Evolutionary conservation across 768 basidiomycete species (phyloP).

Genomic region (Lepiota subincarnata): DNA sequence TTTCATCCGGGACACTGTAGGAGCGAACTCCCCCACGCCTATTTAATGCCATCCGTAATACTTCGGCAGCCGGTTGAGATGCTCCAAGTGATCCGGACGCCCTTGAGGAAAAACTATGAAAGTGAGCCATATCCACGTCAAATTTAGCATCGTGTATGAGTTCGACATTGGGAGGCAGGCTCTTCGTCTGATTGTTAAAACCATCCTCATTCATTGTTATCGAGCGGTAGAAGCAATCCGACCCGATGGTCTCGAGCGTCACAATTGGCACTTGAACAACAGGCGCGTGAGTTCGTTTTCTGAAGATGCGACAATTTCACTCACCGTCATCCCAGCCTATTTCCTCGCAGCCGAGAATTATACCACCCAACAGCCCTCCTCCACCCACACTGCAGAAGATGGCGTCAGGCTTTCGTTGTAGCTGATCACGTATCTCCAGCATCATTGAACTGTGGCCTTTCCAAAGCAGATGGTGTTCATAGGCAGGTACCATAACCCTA

Average conservation of each 20-base stretch:
- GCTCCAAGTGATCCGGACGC: constrained; percentile 73
- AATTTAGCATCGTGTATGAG: constrained; percentile 36
- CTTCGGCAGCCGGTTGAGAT: constrained; percentile 54
- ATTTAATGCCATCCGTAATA: constrained; percentile 63
- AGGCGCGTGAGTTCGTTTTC: background rate
- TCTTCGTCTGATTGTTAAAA: constrained; percentile 26
- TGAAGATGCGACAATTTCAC: constrained; percentile 15
- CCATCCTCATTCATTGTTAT: constrained; percentile 51
- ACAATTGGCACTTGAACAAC: constrained; percentile 53
- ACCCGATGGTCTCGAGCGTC: constrained; percentile 66
- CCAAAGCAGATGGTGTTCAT: constrained; percentile 68
- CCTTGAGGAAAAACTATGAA: constrained; percentile 53
- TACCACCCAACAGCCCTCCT: constrained; percentile 65
- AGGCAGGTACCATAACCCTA: constrained; percentile 69
- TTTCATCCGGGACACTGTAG: constrained; percentile 61
- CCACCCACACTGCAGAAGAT: constrained; percentile 80
- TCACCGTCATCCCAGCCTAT: constrained; percentile 70
- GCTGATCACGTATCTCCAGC: constrained; percentile 53
- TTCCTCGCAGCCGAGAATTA: constrained; percentile 60
- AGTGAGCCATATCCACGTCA: constrained; percentile 52
- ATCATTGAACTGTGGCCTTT: constrained; percentile 77
- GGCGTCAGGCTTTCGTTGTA: constrained; percentile 55
- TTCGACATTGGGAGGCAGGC: constrained; percentile 38
- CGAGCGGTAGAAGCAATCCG: constrained; percentile 72
- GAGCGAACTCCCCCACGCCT: constrained; percentile 53